Evolutionary conservation across 1,284 basidiomycete species (phyloP), one percentile per base, ranked within the genome.

Genomic region (Cutaneotrichosporon sp.): DNA sequence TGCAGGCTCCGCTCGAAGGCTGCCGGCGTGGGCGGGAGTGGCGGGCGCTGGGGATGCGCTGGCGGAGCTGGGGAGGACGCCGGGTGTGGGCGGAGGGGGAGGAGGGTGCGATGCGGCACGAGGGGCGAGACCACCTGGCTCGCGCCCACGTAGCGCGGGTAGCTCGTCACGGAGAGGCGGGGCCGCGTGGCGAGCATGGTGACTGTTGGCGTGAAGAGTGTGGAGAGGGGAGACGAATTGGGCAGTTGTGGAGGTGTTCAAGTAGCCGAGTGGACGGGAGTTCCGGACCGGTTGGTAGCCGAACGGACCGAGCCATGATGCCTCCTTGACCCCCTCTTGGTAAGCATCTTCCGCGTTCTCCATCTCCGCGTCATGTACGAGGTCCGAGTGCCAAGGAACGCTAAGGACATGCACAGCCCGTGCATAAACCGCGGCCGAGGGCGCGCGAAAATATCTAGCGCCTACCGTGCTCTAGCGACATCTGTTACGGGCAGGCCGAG

Each of bases 1-100:
- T 93, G 91, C 0, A 88, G 88, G 1, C 84, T 84, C 6, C 83
- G 71, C 16, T 69, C 75, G 72, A 82, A 87, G 13, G 71, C 68
- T 57, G 11, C 67, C 65, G 38, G 74, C 68, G 45, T 77, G 72
- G 56, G 78, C 63, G 27, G 69, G 11, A 56, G 74, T 0, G 42
- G 36, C 0, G 63, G 63, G 4, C 63, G 59, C 1, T 31, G 16
- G 4, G 63, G 63, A 4, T 59, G 59, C 3, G 27, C 22, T 1
- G 63, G 63, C 0, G 59, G 52, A 16, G 34, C 33, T 13, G 54
- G 42, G 2, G 38, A 38, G 27, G 45, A 53, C 6, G 56, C 20
- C 3, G 62, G 57, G 14, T 59, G 57, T 7, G 43, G 56, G 14
- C 53, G 53, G 18, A 59, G 33, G 0, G 61, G 54, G 18, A 62